Percentiles rank a stretch among this genome's conserved stretches.
Evolutionary conservation across 345 rosid species (phyloP).

Genomic region (Eucalyptus tenuipes): DNA sequence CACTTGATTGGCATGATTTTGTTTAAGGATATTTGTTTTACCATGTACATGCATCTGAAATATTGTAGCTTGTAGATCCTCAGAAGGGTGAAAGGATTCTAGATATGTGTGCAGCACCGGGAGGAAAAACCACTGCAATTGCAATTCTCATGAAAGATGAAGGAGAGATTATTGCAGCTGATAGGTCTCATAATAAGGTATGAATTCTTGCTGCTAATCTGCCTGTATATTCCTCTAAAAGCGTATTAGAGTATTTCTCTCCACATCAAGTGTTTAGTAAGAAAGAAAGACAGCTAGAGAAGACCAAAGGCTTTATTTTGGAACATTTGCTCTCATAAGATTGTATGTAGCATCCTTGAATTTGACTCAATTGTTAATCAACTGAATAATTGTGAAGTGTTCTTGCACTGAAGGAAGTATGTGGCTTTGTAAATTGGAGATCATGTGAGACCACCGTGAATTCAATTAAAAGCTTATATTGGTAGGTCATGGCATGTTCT

Average conservation of each 20-base stretch:
- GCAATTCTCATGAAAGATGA: conserved; percentile 83
- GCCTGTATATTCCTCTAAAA: neutral
- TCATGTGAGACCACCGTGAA: neutral
- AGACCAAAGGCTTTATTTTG: neutral
- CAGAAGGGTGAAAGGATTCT: conserved; percentile 80
- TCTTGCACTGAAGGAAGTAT: neutral
- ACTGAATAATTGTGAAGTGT: neutral
- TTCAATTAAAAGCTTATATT: neutral
- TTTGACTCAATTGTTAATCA: neutral
- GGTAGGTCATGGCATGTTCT: neutral
- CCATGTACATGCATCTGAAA: neutral
- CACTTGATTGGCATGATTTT: neutral
- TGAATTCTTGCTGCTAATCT: neutral
- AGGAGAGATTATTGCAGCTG: conserved; percentile 88
- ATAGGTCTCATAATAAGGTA: conserved; percentile 98
- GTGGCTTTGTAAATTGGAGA: neutral
- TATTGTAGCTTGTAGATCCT: conserved; percentile 65
- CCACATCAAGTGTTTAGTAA: neutral
- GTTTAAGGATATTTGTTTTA: neutral
- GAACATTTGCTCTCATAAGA: neutral
- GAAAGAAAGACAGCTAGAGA: neutral
- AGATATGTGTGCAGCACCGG: conserved; percentile 99
- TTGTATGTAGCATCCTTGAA: neutral
- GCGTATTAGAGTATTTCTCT: neutral
- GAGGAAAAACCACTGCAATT: conserved; percentile 96